These are phyloP conservation scores for Penicillium aurantiogriseum DNA, from an alignment of 2,329 filamentous ascomycete species.

Conservation along the genomic window DNA sequence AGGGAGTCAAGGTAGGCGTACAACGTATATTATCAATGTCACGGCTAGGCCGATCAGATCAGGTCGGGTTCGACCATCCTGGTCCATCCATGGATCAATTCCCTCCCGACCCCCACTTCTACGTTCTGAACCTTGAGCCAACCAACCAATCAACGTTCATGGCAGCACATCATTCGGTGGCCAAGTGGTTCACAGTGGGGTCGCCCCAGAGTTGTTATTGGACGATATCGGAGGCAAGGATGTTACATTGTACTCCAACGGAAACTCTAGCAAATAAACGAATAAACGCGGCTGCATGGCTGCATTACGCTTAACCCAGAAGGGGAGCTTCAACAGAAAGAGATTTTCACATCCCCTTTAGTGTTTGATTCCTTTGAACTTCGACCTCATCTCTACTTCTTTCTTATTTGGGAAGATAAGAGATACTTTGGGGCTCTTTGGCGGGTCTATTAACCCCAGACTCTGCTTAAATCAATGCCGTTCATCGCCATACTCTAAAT, in stretches of 20 bases:
- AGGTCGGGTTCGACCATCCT: slow-evolving; percentile 4
- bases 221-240: slow-evolving; percentile 10
- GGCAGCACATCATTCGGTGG: slow-evolving; percentile 5
- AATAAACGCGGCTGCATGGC: slow-evolving; percentile 3
- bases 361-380: background rate
- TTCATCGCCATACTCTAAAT: background rate
- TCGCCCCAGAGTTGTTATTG: slow-evolving; percentile 13
- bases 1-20: background rate
- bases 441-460: slow-evolving; percentile 1
- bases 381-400: background rate
- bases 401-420: slow-evolving; percentile 8
- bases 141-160: slow-evolving; percentile 18
- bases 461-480: background rate
- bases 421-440: background rate
- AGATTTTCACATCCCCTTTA: slow-evolving; percentile 9
- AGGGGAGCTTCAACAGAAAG: slow-evolving; percentile 39
- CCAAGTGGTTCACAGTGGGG: slow-evolving; percentile 12
- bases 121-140: slow-evolving; percentile 16
- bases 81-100: slow-evolving; percentile 1
- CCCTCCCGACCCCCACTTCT: background rate
- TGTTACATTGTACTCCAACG: slow-evolving; percentile 12
- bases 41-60: slow-evolving; percentile 2
- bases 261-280: slow-evolving; percentile 10
- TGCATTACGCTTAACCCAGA: slow-evolving; percentile 30
- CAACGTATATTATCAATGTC: background rate